Evolutionary conservation across 1,284 basidiomycete genomes (phyloP).

Genomic region (Pascua guehoae): DNA sequence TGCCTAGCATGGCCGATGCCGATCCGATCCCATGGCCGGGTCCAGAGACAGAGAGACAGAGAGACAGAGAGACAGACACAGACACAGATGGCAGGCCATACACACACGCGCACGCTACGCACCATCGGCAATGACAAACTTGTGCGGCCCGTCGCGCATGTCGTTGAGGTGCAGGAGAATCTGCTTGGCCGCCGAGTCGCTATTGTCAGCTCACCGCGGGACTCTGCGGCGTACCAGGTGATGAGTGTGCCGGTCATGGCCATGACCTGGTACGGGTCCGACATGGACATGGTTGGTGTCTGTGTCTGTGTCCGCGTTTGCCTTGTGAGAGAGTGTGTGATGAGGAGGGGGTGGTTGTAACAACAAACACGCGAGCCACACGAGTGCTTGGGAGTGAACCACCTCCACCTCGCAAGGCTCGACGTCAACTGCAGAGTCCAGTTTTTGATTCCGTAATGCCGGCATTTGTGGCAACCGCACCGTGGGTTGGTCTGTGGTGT

Average conservation of each 20-base stretch:
- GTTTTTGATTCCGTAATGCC: too few relatives aligned
- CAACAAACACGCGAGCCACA: too few relatives aligned
- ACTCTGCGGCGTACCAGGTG: slow-evolving; percentile 13
- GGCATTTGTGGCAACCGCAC: too few relatives aligned
- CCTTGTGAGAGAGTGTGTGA: too few relatives aligned
- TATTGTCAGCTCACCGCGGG: slow-evolving; percentile 5
- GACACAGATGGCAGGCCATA: background rate
- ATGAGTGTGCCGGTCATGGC: slow-evolving; percentile 18
- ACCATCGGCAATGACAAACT: slow-evolving; percentile 41
- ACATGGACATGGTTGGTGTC: too few relatives aligned
- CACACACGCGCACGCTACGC: slow-evolving; percentile 5
- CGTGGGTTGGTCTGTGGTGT: too few relatives aligned
- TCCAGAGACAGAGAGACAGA: background rate
- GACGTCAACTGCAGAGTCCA: too few relatives aligned
- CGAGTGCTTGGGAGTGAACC: too few relatives aligned
- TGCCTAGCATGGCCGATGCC: too few relatives aligned
- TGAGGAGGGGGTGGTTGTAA: too few relatives aligned
- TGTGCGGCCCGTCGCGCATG: slow-evolving; percentile 28
- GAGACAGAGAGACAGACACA: background rate
- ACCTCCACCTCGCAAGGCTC: too few relatives aligned
- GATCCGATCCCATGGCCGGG: background rate
- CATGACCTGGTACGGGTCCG: slow-evolving; percentile 21
- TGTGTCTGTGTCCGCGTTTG: too few relatives aligned
- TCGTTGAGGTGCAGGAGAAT: slow-evolving; percentile 42
- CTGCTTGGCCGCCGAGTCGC: slow-evolving; percentile 47